Conservation (phyloP, 2,329 filamentous ascomycete genomes). For the Cordyceps tenuipes region DNA sequence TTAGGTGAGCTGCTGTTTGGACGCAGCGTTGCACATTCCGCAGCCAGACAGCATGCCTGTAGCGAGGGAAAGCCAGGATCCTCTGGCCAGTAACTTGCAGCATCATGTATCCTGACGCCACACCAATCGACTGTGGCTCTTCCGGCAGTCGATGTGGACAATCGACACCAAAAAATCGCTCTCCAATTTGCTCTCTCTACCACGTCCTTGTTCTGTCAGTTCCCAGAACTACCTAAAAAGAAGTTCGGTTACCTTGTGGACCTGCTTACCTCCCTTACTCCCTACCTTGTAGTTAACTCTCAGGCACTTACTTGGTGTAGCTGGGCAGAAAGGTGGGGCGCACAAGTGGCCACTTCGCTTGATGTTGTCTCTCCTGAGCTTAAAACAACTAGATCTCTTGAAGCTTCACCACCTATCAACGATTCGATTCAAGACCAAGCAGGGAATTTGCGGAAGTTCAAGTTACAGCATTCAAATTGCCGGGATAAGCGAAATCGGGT, state of each 20-base stretch:
- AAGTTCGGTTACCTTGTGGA: too few relatives aligned
- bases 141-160: neutral
- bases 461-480: neutral
- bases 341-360: neutral
- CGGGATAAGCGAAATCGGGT: neutral
- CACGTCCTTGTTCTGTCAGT: too few relatives aligned
- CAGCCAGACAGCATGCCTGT: neutral
- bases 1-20: neutral
- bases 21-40: neutral
- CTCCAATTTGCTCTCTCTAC: neutral
- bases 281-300: too few relatives aligned
- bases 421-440: neutral
- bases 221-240: too few relatives aligned
- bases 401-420: neutral
- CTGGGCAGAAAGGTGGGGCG: constrained; percentile 6
- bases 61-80: neutral
- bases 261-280: too few relatives aligned
- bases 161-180: neutral
- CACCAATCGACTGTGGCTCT: neutral
- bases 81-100: neutral
- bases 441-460: neutral
- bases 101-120: neutral
- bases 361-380: constrained; percentile 3
- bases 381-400: neutral
- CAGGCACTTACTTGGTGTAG: neutral